These are phyloP conservation scores for Mycena haematopus DNA, from an alignment of 768 basidiomycete species.

Conservation along the genomic window DNA sequence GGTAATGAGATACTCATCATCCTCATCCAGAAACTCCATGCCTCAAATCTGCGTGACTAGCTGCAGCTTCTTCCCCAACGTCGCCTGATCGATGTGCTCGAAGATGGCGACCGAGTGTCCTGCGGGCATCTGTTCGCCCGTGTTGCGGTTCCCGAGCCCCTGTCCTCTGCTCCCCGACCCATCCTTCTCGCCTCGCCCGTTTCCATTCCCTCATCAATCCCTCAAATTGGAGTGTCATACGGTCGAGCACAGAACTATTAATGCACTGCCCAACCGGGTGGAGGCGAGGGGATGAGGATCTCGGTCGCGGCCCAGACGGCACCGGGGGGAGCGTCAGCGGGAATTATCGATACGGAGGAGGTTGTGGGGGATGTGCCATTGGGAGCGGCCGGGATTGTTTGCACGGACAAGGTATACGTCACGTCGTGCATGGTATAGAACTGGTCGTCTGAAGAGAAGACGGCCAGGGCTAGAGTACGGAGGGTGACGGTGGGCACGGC, in stretches of 20 bases:
- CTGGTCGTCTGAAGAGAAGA: too few relatives aligned
- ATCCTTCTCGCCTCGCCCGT: too few relatives aligned
- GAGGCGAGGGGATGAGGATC: slow-evolving; percentile 45
- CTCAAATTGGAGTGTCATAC: too few relatives aligned
- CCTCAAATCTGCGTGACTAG: too few relatives aligned
- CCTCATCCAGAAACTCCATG: too few relatives aligned
- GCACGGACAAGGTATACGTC: slow-evolving; percentile 50
- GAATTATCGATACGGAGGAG: slow-evolving; percentile 46
- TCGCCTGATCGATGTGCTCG: too few relatives aligned
- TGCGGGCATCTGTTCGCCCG: slow-evolving; percentile 31
- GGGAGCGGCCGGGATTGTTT: slow-evolving; percentile 26
- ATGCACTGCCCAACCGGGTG: slow-evolving; percentile 46
- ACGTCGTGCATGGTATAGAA: slow-evolving; percentile 27
- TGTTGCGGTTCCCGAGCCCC: slow-evolving; percentile 57
- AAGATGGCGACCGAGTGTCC: slow-evolving; percentile 24
- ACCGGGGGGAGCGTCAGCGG: slow-evolving; percentile 39
- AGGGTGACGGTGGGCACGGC: too few relatives aligned
- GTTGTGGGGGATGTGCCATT: slow-evolving; percentile 45
- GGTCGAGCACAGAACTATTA: too few relatives aligned
- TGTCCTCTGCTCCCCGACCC: too few relatives aligned
- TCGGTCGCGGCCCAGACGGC: slow-evolving; percentile 51
- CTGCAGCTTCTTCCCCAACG: too few relatives aligned
- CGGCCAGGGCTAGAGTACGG: neutral
- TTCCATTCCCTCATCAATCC: too few relatives aligned
- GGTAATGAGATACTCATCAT: too few relatives aligned